A percentile compares a stretch with the other conserved stretches of the same genome.
These are phyloP conservation scores for Colletotrichum sp. DNA, from an alignment of 2,329 filamentous ascomycete genomes.

Conservation along the genomic window DNA sequence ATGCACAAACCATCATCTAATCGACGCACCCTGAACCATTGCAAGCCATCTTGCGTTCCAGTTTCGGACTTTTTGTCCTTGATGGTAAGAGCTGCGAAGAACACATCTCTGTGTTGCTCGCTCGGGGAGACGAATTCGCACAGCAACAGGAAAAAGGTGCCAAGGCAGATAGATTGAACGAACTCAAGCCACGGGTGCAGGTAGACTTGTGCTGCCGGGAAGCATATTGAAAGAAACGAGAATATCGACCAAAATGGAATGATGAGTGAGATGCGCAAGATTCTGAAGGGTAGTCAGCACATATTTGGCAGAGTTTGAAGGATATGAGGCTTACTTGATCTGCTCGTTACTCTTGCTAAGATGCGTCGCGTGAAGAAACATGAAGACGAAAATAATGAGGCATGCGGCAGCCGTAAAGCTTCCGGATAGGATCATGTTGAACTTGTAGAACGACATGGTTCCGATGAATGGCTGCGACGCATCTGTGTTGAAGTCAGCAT, in stretches of 20 bases:
- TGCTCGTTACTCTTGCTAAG: conserved; percentile 46
- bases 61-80: conserved; percentile 29
- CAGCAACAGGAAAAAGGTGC: conserved; percentile 48
- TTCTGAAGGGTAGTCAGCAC: conserved; percentile 25
- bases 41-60: conserved; percentile 29
- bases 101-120: conserved; percentile 34
- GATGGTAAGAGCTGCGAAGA: conserved; percentile 39
- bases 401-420: conserved; percentile 34
- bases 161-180: conserved; percentile 44
- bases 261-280: conserved; percentile 45
- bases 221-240: conserved; percentile 41
- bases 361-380: conserved; percentile 40
- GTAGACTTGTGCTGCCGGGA: conserved; percentile 42
- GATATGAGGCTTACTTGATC: conserved; percentile 33
- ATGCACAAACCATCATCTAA: background rate
- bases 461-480: background rate
- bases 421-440: conserved; percentile 42
- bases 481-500: background rate
- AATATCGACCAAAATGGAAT: conserved; percentile 41
- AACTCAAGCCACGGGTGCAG: conserved; percentile 41
- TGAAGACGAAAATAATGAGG: conserved; percentile 32
- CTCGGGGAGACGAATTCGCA: conserved; percentile 45
- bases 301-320: background rate
- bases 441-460: conserved; percentile 19
- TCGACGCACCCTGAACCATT: conserved; percentile 35